Evolutionary conservation across 2,329 filamentous ascomycete genomes (phyloP).

Genomic region (Stachybotrys echinatus): DNA sequence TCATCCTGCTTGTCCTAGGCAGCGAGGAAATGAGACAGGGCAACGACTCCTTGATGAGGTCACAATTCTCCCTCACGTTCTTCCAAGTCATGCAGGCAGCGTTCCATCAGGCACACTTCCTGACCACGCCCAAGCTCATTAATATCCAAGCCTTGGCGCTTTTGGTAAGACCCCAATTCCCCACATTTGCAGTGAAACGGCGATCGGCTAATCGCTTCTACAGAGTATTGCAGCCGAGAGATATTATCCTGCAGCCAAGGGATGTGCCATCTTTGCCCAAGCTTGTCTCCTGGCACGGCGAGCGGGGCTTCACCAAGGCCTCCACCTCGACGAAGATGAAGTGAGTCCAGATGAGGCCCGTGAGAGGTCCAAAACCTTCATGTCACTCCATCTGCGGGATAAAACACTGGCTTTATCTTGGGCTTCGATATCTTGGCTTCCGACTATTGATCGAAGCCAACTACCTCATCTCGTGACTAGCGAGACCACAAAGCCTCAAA

Average conservation of each 20-base stretch:
- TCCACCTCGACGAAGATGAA: not conserved
- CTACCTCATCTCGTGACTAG: not conserved
- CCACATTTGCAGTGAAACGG: not conserved
- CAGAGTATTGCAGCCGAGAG: not conserved
- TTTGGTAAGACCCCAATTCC: not conserved
- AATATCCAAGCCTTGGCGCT: not conserved
- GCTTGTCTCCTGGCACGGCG: not conserved
- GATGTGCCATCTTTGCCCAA: not conserved
- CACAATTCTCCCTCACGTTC: not conserved
- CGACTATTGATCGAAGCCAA: not conserved
- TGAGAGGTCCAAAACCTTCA: not conserved
- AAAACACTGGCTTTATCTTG: not conserved
- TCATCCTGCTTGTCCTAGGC: not conserved
- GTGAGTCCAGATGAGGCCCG: not conserved
- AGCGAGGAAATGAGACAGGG: not conserved
- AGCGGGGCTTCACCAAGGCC: not conserved
- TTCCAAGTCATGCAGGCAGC: not conserved
- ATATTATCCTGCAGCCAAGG: not conserved
- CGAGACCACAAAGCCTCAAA: not conserved
- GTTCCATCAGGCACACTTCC: not conserved
- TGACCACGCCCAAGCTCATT: not conserved
- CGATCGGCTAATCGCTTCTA: not conserved
- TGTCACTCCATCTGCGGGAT: not conserved
- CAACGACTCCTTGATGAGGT: not conserved
- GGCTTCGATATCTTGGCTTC: not conserved